phyloP scores from a whole-genome alignment of 2,329 filamentous ascomycete genomes.

The Colletotrichum incanum region DNA sequence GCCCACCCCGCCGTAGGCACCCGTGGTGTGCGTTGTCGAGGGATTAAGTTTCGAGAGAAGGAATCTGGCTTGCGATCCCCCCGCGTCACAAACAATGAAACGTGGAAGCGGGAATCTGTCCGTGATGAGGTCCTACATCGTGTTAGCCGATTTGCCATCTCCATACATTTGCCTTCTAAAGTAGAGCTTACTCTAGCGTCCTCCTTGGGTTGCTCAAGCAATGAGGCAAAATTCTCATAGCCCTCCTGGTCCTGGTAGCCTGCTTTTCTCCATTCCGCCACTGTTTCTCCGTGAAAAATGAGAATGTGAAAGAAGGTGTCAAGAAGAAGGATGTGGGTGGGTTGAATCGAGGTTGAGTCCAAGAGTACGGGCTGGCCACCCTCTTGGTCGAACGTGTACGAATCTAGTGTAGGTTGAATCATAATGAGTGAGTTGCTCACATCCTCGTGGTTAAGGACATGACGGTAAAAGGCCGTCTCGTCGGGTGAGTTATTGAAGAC shows the following conservation, averaged over 20 bases:
- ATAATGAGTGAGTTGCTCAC: constrained; percentile 97
- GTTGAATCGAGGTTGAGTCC: constrained; percentile 96
- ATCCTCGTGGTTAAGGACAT: constrained; percentile 97
- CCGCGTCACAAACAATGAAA: constrained; percentile 99
- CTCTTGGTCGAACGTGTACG: constrained; percentile 97
- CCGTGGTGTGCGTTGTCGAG: constrained; percentile 94
- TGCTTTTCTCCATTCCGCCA: constrained; percentile 97
- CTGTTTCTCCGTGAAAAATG: constrained; percentile 98
- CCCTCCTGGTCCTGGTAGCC: constrained; percentile 98
- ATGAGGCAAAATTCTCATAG: constrained; percentile 93
- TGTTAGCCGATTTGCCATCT: constrained; percentile 41
- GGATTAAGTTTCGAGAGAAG: constrained; percentile 97
- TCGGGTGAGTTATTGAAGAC: constrained; percentile 99
- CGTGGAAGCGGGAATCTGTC: constrained; percentile 98
- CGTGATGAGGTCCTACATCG: constrained; percentile 86
- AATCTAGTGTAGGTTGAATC: constrained; percentile 98
- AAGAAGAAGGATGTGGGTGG: constrained; percentile 91
- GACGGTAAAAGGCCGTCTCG: constrained; percentile 98
- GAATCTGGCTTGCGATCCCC: constrained; percentile 87
- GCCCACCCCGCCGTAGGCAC: constrained; percentile 90
- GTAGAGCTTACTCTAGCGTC: constrained; percentile 84
- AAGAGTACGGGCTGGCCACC: constrained; percentile 93
- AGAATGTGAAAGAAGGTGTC: constrained; percentile 99
- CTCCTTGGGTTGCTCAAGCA: constrained; percentile 95
- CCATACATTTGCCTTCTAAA: neutral